Percentiles rank a stretch among this genome's conserved stretches.
Evolutionary conservation across 345 rosid species (phyloP).

Genomic region (Lepidium didymum): DNA sequence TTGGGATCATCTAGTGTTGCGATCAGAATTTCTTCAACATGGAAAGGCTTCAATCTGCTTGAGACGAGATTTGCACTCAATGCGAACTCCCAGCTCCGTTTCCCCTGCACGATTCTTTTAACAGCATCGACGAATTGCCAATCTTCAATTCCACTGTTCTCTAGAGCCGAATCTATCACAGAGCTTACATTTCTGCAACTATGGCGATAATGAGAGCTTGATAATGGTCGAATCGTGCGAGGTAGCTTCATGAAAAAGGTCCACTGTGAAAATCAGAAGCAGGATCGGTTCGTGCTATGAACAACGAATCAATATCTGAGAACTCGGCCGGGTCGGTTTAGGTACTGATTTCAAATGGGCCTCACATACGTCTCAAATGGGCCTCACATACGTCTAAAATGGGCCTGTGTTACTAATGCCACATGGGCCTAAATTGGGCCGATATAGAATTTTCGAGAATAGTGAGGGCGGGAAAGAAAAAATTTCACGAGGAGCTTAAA

Average conservation of each 20-base stretch:
- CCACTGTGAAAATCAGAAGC: neutral
- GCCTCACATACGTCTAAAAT: too few relatives aligned
- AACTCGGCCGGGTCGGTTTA: neutral
- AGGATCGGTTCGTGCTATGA: neutral
- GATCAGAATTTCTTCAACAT: conserved; percentile 56
- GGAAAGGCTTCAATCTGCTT: conserved; percentile 36
- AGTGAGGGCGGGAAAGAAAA: conserved; percentile 1
- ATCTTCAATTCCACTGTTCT: conserved; percentile 34
- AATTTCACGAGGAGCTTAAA: neutral
- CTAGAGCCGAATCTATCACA: conserved; percentile 4
- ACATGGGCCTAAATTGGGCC: conserved; percentile 2
- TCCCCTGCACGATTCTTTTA: conserved; percentile 51
- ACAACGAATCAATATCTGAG: conserved; percentile 14
- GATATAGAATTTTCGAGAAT: neutral
- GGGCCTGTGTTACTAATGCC: too few relatives aligned
- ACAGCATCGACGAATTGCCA: conserved; percentile 40
- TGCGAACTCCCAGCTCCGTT: conserved; percentile 61
- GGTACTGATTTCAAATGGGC: too few relatives aligned
- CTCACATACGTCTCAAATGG: neutral
- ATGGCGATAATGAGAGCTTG: conserved; percentile 10
- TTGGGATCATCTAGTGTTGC: conserved; percentile 60
- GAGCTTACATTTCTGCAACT: conserved; percentile 23
- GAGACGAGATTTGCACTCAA: conserved; percentile 38
- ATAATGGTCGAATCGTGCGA: conserved; percentile 20
- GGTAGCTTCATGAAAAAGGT: conserved; percentile 38